A percentile compares a stretch with the other conserved stretches of the same genome.
Conservation (phyloP, 208 protist species). For the Crithidia fasciculata region DNA sequence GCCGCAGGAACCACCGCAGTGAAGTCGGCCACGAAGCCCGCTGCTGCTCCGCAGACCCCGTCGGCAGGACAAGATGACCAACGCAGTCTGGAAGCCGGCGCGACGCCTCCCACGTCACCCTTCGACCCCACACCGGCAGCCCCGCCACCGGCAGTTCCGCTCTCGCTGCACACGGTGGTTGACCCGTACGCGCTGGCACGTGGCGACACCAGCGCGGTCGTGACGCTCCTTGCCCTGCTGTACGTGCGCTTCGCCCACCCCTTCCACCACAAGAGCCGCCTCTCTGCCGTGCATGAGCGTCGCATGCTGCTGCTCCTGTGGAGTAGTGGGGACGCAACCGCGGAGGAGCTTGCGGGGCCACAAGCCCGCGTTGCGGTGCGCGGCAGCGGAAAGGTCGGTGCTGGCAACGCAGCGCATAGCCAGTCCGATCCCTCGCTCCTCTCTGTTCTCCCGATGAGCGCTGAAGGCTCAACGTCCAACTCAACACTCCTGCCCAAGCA, state of each 20-base stretch:
- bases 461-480: neutral
- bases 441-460: neutral
- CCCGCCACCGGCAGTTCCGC: slow-evolving; percentile 38
- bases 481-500: too few species aligned
- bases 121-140: neutral
- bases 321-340: slow-evolving; percentile 46
- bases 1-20: neutral
- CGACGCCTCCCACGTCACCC: too few species aligned
- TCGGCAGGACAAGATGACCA: too few species aligned
- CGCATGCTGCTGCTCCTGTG: slow-evolving; percentile 76
- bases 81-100: too few species aligned
- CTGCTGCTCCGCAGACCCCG: too few species aligned
- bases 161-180: slow-evolving; percentile 77
- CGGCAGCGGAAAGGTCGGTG: neutral
- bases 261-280: slow-evolving; percentile 87
- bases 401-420: neutral
- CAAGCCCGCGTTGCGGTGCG: neutral
- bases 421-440: neutral
- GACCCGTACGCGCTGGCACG: slow-evolving; percentile 76
- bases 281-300: slow-evolving; percentile 67
- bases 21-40: neutral
- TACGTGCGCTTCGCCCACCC: slow-evolving; percentile 89
- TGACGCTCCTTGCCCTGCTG: slow-evolving; percentile 85
- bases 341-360: slow-evolving; percentile 18
- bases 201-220: slow-evolving; percentile 61